phyloP scores from a whole-genome alignment of 2,329 filamentous ascomycete species.

The Botrytis galanthina region DNA sequence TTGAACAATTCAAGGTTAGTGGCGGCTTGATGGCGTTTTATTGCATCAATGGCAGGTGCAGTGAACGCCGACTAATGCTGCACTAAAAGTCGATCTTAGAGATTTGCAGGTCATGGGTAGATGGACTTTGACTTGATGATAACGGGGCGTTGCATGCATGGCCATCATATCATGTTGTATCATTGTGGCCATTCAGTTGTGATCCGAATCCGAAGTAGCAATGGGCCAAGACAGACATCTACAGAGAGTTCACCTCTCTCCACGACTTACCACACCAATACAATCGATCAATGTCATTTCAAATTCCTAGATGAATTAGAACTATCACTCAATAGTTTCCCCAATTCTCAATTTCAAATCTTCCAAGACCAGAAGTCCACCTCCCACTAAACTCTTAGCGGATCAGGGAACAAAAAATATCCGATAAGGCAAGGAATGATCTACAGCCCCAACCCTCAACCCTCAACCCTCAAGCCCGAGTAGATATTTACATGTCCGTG shows the following conservation, averaged over 20 bases:
- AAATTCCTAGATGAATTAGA: background rate
- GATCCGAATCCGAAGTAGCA: background rate
- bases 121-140: background rate
- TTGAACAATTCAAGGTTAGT: background rate
- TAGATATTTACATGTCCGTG: background rate
- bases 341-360: background rate
- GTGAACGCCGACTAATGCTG: background rate
- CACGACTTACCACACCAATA: background rate
- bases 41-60: background rate
- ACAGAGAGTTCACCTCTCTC: background rate
- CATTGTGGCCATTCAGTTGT: background rate
- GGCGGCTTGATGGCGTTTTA: background rate
- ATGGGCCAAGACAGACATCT: background rate
- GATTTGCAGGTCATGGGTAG: background rate
- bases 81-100: background rate
- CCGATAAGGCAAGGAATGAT: background rate
- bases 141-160: constrained; percentile 1
- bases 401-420: background rate
- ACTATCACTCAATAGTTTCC: background rate
- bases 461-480: background rate
- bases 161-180: background rate
- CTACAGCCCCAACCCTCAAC: background rate
- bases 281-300: background rate
- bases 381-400: background rate
- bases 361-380: background rate